Evolutionary conservation across 2,329 filamentous ascomycete species (phyloP), one percentile per base, ranked within the genome.

Genomic region (Aspergillus latus): DNA sequence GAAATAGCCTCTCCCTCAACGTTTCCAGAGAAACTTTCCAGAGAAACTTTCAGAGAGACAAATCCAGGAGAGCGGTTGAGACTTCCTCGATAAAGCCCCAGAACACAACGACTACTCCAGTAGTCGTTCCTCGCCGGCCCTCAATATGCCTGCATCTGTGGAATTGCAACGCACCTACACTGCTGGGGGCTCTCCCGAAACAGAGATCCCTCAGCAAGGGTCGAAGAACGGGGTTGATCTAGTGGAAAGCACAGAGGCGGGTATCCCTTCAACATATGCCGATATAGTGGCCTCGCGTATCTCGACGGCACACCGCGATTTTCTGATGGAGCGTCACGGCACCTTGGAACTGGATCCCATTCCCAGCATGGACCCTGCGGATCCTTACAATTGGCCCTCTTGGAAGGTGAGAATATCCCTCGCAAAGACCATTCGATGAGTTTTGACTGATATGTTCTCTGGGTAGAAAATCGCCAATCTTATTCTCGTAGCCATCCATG

Each of bases 401-500:
- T 44, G 47, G 5, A 53, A 57, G 45, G 54, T 57, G n/a, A 42
- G 39, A 28, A 28, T 28, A 28, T 21, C 21, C 21, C 21, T 21
- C 21, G 21, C 21, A 21, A 21, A 21, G 21, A 21, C 21, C 21
- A 21, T 21, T 21, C 21, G 21, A 21, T 34, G 30, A 34, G 30
- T 34, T 34, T 34, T 21, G 5, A 21, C 39, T 42, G 16, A 42
- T 21, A 21, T 42, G 10, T 37, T 37, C n/a, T 13, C 5, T 37
- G n/a, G 39, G 6, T 32, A 84, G 84, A 77, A 57, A 54, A 66
- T 73, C 0, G 53, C 71, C 54, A 83, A 84, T 55, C 69, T 86
- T 0, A 54, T 77, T 6, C 74, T 84, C 8, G 81, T 86, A 10
- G 79, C 81, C 0, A 82, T 83, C 62, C 81, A 85, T 55, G 80